Evolutionary conservation across 2,329 filamentous ascomycete genomes (phyloP), one percentile per base, ranked within the genome.

Genomic region (Trichophyton benhamiae): DNA sequence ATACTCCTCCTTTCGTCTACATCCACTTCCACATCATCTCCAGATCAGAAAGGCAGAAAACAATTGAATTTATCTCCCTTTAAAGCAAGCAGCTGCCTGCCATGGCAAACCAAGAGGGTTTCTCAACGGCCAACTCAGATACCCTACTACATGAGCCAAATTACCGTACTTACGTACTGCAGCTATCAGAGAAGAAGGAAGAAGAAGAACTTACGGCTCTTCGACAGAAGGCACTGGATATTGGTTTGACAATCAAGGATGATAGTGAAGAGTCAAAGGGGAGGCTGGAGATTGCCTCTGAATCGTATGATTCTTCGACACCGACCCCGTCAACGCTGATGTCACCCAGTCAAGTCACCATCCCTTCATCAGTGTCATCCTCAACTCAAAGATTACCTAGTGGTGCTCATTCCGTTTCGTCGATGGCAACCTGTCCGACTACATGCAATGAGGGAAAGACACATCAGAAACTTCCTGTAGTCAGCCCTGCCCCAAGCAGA

Each of bases 351-450:
- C 71, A 48, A 62, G 72, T 41, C 64, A 67, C 9, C 67, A 69
- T 13, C 72, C 72, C 1, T 61, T 73, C 11, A 72, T 71, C 49
- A 68, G 71, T 36, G 67, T 72, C 59, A 70, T 72, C 57, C 49
- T 74, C 52, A 65, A 68, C 41, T 71, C 70, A 38, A n/a, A 57
- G 57, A 42, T 41, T 65, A 61, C 64, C 22, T 68, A 72, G 62
- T 66, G 75, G 74, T 64, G 67, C 70, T 25, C 72, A 73, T 44
- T 76, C 74, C 44, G 65, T 74, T 27, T 69, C 70, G 22, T 76
- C 74, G 5, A 64, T 71, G 4, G 76, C 73, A 4, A 76, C 74
- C 6, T 71, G 73, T 17, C 74, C 73, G 8, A 75, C 74, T 3
- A 74, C 72, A 3, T 74, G 68, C 60, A 72, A 71, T 62, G 74